Base-by-base conservation (phyloP, 345 rosid genomes). In the Eucalyptus brandiana region DNA sequence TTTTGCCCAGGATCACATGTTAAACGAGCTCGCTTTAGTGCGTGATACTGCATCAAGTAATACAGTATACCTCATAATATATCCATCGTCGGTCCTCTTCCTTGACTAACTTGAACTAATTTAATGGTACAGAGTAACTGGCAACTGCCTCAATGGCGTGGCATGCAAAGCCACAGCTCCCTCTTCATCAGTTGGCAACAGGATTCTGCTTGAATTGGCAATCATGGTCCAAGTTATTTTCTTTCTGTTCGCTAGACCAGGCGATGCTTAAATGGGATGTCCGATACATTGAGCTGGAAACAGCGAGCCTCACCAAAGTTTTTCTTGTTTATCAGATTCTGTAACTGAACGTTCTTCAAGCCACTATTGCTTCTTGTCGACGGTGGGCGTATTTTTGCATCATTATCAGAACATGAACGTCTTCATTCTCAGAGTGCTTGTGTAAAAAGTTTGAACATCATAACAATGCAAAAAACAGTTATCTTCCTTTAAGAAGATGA, bases 291-390 rank as follows among this genome's bases (percentile, higher is more conserved):
- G 3, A 65, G 37, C 34, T 65, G 9, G 0, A 65, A 65, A 65
- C 37, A 7, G 72, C 19, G 37, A 65, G 37, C 37, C 76, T 30
- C 76, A 0, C 37, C 21, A 65, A 65, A 30, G 3, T 56, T 10
- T 65, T 65, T n/a, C 10, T 65, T 60, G 28, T 60, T 60, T 60
- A 28, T 13, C 34, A 60, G 32, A 60, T 15, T 65, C 6, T 15
- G 11, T n/a, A n/a, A n/a, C 37, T 24, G 37, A n/a, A n/a, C 9
- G 76, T n/a, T 32, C 37, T 65, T n/a, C 19, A 0, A 0, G 8
- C 76, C 76, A n/a, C 76, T n/a, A n/a, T 13, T 65, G 37, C 37
- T 65, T 15, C 37, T 56, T n/a, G 40, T 65, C 21, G 0, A 65
- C 2, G 1, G 76, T 65, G 37, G 76, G 37, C 76, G 0, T 65